Evolutionary conservation across 305 asterid species (phyloP), one percentile per base, ranked within the genome.

Genomic region (Fraxinus sp.): DNA sequence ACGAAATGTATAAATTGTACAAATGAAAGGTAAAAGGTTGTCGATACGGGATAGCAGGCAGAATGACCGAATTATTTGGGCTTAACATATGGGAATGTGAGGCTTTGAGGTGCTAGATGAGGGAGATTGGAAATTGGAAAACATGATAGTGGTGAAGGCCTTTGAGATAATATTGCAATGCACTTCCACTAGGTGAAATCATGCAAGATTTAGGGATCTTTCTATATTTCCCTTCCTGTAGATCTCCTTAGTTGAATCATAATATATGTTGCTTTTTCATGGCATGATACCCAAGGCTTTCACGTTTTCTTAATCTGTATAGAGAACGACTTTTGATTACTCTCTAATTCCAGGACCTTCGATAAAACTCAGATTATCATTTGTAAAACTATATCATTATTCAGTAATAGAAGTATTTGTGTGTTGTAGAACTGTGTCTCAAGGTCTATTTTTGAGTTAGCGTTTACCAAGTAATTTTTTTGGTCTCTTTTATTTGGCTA

Each of bases 401-500:
- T 64, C 33, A 64, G 72, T 10, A 22, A 24, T 22, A 64, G 72
- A 64, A 10, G n/a, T 64, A 20, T 64, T 64, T 64, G 35, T 64
- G n/a, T 26, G 33, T 24, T 24, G 33, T 64, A 64, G 16, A 64
- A 64, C 72, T 64, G 11, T 0, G 35, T 64, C 16, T 64, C 32
- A 22, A 64, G 72, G 72, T 64, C 32, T 22, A 22, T 64, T 64
- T 62, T 64, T 5, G 72, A 24, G 30, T 62, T 22, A 3, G 5
- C 0, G 6, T 64, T 64, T 3, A 8, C 35, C 16, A 64, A 64
- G 5, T 64, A 4, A 4, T 64, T 24, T 80, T 68, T 36, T 70
- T 79, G 78, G 36, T 77, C 55, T 62, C 66, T 68, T 49, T 41
- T 30, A 64, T 35, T 79, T 59, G 66, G 78, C 75, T 55, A 64